Conservation (phyloP, 2,329 filamentous ascomycete genomes). For the Rutstroemia sp. region DNA sequence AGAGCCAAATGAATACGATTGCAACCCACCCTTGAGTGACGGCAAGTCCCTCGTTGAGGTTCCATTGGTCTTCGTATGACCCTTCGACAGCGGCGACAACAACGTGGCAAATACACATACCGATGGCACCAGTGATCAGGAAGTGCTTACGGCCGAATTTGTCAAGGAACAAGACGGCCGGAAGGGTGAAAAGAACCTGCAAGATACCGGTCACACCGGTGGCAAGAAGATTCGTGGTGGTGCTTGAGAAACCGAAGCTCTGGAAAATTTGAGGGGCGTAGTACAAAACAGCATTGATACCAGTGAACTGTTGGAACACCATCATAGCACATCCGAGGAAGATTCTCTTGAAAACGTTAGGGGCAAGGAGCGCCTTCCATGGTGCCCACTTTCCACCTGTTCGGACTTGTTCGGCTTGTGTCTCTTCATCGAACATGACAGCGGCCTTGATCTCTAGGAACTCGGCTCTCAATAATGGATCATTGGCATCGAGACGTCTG, state of each 20-base stretch:
- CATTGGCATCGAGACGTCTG: slow-evolving; percentile 35
- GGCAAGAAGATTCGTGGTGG: slow-evolving; percentile 48
- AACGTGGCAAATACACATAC: slow-evolving; percentile 61
- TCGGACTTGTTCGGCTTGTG: slow-evolving; percentile 30
- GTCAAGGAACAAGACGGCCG: slow-evolving; percentile 58
- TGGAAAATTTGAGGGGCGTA: slow-evolving; percentile 41
- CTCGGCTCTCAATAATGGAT: slow-evolving; percentile 48
- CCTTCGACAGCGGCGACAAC: slow-evolving; percentile 36
- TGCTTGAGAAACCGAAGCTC: slow-evolving; percentile 33
- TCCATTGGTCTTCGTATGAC: slow-evolving; percentile 33
- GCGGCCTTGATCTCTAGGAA: slow-evolving; percentile 48
- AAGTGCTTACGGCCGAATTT: slow-evolving; percentile 55
- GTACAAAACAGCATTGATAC: slow-evolving; percentile 37
- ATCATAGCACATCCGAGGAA: slow-evolving; percentile 42
- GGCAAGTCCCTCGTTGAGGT: slow-evolving; percentile 4
- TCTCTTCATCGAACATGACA: slow-evolving; percentile 45
- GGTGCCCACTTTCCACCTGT: slow-evolving; percentile 41
- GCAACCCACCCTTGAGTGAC: slow-evolving; percentile 32
- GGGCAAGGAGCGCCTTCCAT: slow-evolving; percentile 32
- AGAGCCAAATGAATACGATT: slow-evolving; percentile 31
- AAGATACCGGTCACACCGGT: slow-evolving; percentile 64
- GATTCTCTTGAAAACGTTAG: slow-evolving; percentile 38
- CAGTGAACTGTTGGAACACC: slow-evolving; percentile 44
- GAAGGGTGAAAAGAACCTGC: slow-evolving; percentile 59
- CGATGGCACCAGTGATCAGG: slow-evolving; percentile 54